Evolutionary conservation across 2,329 filamentous ascomycete species (phyloP).

Genomic region (Didymella arachidicola): DNA sequence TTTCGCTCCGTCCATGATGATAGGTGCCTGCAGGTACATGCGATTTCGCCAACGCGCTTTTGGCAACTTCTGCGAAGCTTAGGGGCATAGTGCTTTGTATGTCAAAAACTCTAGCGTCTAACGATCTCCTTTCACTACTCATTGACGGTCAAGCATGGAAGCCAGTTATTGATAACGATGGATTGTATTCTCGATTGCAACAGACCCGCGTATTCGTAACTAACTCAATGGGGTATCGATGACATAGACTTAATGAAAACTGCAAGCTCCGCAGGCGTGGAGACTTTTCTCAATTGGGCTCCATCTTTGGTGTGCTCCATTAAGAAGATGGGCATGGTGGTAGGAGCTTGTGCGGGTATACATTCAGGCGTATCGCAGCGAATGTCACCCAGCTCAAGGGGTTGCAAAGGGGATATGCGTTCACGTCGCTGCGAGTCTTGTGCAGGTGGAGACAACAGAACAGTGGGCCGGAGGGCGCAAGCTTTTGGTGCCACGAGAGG

Average conservation of each 20-base stretch:
- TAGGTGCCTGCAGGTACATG: background rate
- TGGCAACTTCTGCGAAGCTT: background rate
- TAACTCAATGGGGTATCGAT: conserved; percentile 22
- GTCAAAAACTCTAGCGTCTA: background rate
- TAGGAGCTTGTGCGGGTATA: conserved; percentile 8
- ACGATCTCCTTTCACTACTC: background rate
- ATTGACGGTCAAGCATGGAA: too few species aligned
- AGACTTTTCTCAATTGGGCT: conserved; percentile 13
- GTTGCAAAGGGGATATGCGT: background rate
- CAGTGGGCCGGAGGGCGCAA: background rate
- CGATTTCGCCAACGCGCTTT: background rate
- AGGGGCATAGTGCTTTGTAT: background rate
- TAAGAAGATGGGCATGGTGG: conserved; percentile 14
- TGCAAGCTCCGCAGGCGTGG: conserved; percentile 18
- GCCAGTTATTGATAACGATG: background rate
- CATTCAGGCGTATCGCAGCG: background rate
- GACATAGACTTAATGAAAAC: conserved; percentile 19
- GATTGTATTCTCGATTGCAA: background rate
- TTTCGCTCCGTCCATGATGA: background rate
- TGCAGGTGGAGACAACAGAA: background rate
- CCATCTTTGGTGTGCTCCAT: conserved; percentile 12
- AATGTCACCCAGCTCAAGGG: background rate
- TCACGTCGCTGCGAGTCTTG: background rate
- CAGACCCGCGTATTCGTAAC: conserved; percentile 2
- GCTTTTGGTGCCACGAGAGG: background rate